These are phyloP conservation scores for Sclerotinia borealis DNA, from an alignment of 2,329 filamentous ascomycete species.

Conservation along the genomic window DNA sequence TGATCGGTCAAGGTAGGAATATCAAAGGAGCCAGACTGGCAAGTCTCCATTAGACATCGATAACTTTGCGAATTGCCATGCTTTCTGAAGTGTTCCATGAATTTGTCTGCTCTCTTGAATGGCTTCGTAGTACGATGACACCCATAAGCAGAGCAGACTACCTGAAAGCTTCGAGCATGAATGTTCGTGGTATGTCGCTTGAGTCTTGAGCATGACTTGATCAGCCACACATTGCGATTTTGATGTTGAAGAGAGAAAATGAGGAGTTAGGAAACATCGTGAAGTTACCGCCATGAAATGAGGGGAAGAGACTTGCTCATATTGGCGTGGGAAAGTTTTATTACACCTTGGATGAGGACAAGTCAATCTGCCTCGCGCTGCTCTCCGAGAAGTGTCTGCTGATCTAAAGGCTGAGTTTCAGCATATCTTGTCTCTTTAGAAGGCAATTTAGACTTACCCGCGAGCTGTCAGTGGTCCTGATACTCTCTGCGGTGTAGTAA, in stretches of 20 bases:
- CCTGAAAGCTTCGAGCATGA: not conserved
- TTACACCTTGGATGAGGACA: not conserved
- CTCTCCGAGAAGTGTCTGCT: not conserved
- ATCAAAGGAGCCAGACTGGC: not conserved
- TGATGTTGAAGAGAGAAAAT: no score
- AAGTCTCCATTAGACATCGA: not conserved
- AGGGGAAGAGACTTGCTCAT: not conserved
- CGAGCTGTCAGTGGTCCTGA: not conserved
- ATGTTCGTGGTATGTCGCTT: not conserved
- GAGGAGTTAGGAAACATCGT: no score
- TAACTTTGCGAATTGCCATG: not conserved
- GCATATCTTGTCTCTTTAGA: no score
- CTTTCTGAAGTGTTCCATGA: not conserved
- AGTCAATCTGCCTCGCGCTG: not conserved
- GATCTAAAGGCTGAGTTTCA: not conserved
- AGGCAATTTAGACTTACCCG: not conserved
- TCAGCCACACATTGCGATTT: not conserved
- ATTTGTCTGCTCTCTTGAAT: not conserved
- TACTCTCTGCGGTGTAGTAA: not conserved
- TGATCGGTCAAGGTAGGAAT: not conserved
- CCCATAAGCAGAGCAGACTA: not conserved
- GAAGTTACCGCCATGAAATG: no score
- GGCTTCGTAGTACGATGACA: not conserved
- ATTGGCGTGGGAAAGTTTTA: not conserved
- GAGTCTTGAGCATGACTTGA: not conserved